These are phyloP conservation scores for Naganishia friedmannii DNA, from an alignment of 768 basidiomycete genomes.

Conservation along the genomic window DNA sequence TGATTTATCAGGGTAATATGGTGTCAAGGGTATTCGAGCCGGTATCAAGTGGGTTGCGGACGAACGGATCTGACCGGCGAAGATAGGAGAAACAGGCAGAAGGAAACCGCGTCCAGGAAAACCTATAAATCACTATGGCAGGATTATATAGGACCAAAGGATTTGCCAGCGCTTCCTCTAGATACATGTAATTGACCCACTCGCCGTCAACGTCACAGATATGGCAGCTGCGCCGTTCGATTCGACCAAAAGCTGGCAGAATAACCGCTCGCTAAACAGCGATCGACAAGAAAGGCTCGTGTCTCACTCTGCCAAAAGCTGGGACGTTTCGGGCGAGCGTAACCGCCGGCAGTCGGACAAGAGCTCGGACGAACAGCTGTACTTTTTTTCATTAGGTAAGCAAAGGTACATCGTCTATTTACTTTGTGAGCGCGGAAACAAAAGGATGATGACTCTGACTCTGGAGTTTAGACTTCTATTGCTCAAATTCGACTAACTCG, in stretches of 20 bases:
- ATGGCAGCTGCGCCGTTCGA: neutral
- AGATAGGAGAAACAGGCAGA: too few species aligned
- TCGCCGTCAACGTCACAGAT: neutral
- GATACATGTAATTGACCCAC: neutral
- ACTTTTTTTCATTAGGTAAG: too few species aligned
- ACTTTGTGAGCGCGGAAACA: too few species aligned
- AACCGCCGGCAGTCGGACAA: neutral
- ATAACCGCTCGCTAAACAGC: conserved; percentile 22
- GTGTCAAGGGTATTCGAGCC: neutral
- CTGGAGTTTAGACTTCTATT: too few species aligned
- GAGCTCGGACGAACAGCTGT: neutral
- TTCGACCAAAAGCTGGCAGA: neutral
- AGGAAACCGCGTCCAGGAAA: too few species aligned
- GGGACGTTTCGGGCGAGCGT: neutral
- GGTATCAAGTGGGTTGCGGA: too few species aligned
- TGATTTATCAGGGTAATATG: too few species aligned
- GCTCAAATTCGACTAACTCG: too few species aligned
- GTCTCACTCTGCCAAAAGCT: neutral
- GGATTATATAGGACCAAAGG: neutral
- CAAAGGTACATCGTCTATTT: too few species aligned
- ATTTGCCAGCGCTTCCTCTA: neutral
- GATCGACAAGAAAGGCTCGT: conserved; percentile 24
- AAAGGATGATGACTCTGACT: too few species aligned
- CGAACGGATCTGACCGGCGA: too few species aligned
- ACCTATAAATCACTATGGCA: too few species aligned